phyloP scores from a whole-genome alignment of 2,329 filamentous ascomycete species.

The Mycosphaerella arachidis region DNA sequence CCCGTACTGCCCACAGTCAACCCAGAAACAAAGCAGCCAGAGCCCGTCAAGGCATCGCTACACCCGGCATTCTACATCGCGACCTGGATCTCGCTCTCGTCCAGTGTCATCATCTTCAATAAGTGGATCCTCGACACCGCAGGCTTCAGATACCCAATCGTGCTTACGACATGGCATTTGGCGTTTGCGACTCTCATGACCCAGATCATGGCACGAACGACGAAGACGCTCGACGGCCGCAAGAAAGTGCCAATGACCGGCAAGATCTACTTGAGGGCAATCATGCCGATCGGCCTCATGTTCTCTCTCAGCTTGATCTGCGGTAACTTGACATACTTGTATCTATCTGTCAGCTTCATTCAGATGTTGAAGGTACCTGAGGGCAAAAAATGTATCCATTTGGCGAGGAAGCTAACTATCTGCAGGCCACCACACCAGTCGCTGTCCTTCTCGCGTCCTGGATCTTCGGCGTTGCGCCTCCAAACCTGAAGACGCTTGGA shows the following conservation, averaged over 20 bases:
- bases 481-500: slow-evolving; percentile 78
- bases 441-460: slow-evolving; percentile 87
- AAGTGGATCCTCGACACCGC: slow-evolving; percentile 91
- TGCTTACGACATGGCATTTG: slow-evolving; percentile 95
- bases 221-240: slow-evolving; percentile 82
- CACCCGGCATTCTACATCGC: slow-evolving; percentile 83
- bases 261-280: slow-evolving; percentile 84
- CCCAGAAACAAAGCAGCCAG: slow-evolving; percentile 60
- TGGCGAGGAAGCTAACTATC: slow-evolving; percentile 6
- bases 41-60: slow-evolving; percentile 59
- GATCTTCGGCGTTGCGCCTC: slow-evolving; percentile 76
- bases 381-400: neutral
- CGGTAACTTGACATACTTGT: slow-evolving; percentile 91
- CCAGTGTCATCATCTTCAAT: slow-evolving; percentile 97
- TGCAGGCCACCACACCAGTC: slow-evolving; percentile 84
- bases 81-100: slow-evolving; percentile 87
- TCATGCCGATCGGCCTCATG: slow-evolving; percentile 90
- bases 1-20: slow-evolving; percentile 76
- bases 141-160: slow-evolving; percentile 68
- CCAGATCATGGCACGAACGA: slow-evolving; percentile 86
- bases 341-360: slow-evolving; percentile 93
- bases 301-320: slow-evolving; percentile 96
- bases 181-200: slow-evolving; percentile 91
- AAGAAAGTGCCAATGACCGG: slow-evolving; percentile 98
- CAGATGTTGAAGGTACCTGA: slow-evolving; percentile 87